Percentiles rank a stretch among this genome's conserved stretches.
These are phyloP conservation scores for Tylopilus subfusipes DNA, from an alignment of 768 basidiomycete genomes.

Conservation along the genomic window DNA sequence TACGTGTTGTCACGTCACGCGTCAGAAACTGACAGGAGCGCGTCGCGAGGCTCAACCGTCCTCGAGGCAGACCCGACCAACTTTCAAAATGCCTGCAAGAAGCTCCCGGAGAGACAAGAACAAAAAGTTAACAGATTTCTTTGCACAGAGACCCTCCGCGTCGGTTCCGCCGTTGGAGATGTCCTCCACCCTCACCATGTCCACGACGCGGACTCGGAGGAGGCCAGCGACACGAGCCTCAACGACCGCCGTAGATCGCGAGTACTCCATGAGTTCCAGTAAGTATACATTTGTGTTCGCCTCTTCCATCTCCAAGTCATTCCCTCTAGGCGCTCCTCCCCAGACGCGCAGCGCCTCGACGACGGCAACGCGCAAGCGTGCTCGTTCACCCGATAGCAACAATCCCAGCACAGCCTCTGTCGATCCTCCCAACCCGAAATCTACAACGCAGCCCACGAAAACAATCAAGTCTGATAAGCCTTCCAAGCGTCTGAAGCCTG, in stretches of 20 bases:
- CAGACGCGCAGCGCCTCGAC: conserved; percentile 11
- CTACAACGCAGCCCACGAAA: conserved; percentile 24
- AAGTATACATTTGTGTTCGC: not conserved
- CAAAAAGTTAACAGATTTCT: conserved; percentile 45
- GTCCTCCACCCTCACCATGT: not conserved
- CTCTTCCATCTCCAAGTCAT: conserved; percentile 1
- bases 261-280: conserved; percentile 14
- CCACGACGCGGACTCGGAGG: conserved; percentile 15
- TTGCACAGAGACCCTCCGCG: conserved; percentile 32
- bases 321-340: conserved; percentile 11
- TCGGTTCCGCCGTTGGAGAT: conserved; percentile 11
- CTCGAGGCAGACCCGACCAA: not conserved
- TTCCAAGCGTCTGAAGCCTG: conserved; percentile 2
- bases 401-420: not conserved
- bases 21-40: conserved; percentile 3
- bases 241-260: not conserved
- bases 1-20: conserved; percentile 14
- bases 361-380: conserved; percentile 23
- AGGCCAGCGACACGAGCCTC: conserved; percentile 8
- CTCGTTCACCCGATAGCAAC: conserved; percentile 22
- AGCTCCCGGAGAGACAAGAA: conserved; percentile 12
- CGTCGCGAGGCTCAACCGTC: conserved; percentile 1
- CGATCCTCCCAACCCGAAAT: conserved; percentile 16
- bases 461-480: conserved; percentile 5
- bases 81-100: conserved; percentile 20